Base-by-base conservation (phyloP, 305 asterid genomes). In the Coffea humblotiana region DNA sequence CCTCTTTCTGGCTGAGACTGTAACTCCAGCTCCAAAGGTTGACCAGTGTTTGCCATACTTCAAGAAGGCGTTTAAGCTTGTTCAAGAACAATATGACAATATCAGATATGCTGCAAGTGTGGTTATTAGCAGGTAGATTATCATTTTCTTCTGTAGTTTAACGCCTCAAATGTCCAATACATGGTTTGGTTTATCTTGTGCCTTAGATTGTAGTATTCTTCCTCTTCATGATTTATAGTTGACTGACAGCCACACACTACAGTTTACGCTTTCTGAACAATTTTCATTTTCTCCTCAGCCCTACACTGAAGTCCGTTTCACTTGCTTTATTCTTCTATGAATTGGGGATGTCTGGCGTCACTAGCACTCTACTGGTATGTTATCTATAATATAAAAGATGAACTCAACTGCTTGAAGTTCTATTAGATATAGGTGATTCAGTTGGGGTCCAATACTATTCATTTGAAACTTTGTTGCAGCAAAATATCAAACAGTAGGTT, bases 311-410 rank as follows among this genome's bases (percentile, higher is more conserved):
- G 85, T 81, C 88, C 81, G 88, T 95, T 78, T 88, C 94, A 80
- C 89, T 93, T 9, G 85, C 91, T 74, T 88, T 92, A 75, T 95
- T 95, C 97, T 95, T 95, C 93, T 92, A 93, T 56, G 97, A 95
- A 78, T 73, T 95, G 93, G 99, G 99, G 52, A 91, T 92, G 92
- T 90, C 98, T 51, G 98, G 98, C 68, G 91, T 93, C 86, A 89
- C 92, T 89, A 78, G 88, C 37, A 93, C 90, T 77, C 85, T 95
- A 52, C 86, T 95, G 94, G 98, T 95, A 92, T 23, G 87, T 66
- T 72, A 78, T 83, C 82, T 76, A 25, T 74, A 23, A 74, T 63
- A 2, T 4, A n/a, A 61, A 1, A 29, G 58, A 61, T 37, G 35
- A 52, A 29, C 10, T 27, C 4, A 10, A 45, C 12, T 54, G 13